A percentile compares a stretch with the other conserved stretches of the same genome.
phyloP scores from a whole-genome alignment of 805 yeast species.

The Cyberlindnera americana region DNA sequence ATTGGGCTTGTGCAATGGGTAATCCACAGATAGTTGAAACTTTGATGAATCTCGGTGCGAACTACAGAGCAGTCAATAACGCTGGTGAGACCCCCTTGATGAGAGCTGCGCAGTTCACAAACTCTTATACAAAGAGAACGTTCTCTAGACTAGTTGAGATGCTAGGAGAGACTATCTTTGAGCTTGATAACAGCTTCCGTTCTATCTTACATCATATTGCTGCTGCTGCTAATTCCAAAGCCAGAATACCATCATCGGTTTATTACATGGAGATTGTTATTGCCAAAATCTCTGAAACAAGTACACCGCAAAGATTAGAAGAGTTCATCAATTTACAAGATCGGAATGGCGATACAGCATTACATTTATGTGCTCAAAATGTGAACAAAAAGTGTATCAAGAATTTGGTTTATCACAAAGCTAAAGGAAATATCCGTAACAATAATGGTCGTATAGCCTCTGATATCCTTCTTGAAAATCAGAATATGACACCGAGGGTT shows the following conservation, averaged over 20 bases:
- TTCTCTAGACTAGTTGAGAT: constrained; percentile 77
- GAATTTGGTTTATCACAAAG: constrained; percentile 46
- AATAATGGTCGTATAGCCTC: constrained; percentile 26
- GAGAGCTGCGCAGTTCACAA: constrained; percentile 81
- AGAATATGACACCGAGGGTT: constrained; percentile 22
- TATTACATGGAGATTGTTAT: constrained; percentile 78
- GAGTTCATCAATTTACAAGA: constrained; percentile 65
- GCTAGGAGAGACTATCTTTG: constrained; percentile 71
- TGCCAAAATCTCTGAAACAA: constrained; percentile 65
- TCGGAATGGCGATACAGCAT: constrained; percentile 72
- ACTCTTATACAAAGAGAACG: constrained; percentile 75
- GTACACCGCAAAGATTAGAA: constrained; percentile 57
- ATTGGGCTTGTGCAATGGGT: constrained; percentile 98
- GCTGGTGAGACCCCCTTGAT: constrained; percentile 86
- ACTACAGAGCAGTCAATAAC: constrained; percentile 53
- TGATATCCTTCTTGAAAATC: constrained; percentile 26
- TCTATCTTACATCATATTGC: constrained; percentile 88
- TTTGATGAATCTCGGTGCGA: constrained; percentile 72
- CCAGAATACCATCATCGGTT: constrained; percentile 72
- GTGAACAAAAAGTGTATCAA: constrained; percentile 51
- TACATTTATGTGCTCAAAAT: constrained; percentile 67
- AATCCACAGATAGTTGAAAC: constrained; percentile 73
- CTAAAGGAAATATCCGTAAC: constrained; percentile 41
- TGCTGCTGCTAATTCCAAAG: constrained; percentile 57
- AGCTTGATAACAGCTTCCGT: constrained; percentile 66